Evolutionary conservation across 805 yeast genomes (phyloP).

Genomic region (Myxozyma neotropica): DNA sequence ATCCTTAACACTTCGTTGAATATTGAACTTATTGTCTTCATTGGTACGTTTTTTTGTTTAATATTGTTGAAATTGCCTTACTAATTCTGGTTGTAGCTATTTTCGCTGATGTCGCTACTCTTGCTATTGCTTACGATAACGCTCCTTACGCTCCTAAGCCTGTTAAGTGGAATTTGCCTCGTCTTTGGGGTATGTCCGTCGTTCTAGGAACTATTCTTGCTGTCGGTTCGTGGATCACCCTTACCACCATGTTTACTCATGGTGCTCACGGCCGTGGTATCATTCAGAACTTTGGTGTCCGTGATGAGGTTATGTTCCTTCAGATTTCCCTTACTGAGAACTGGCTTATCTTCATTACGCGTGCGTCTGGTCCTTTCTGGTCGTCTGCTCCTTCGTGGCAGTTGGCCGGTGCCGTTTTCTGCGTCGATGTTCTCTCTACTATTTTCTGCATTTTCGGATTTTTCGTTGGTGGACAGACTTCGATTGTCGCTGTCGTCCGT

Average conservation of each 20-base stretch:
- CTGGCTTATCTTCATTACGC: conserved; percentile 95
- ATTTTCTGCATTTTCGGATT: conserved; percentile 92
- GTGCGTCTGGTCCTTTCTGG: conserved; percentile 99
- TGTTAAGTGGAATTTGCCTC: conserved; percentile 95
- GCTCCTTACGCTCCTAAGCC: conserved; percentile 94
- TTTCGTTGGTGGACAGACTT: conserved; percentile 98
- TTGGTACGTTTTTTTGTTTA: conserved; percentile 42
- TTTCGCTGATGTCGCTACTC: conserved; percentile 81
- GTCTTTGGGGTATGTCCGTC: conserved; percentile 83
- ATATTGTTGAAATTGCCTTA: neutral
- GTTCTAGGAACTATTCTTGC: conserved; percentile 69
- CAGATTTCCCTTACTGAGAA: conserved; percentile 94
- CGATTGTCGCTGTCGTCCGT: conserved; percentile 91
- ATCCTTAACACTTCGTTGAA: conserved; percentile 82
- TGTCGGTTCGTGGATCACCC: conserved; percentile 86
- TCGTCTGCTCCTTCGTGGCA: conserved; percentile 96
- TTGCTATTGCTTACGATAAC: conserved; percentile 84
- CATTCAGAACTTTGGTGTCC: conserved; percentile 92
- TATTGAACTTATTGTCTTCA: conserved; percentile 91
- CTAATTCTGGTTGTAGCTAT: conserved; percentile 55
- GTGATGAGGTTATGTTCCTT: conserved; percentile 91
- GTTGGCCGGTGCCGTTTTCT: conserved; percentile 88
- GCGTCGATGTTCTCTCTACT: conserved; percentile 89
- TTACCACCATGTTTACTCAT: conserved; percentile 87
- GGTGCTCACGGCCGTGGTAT: conserved; percentile 74